Percentiles rank a stretch among this genome's conserved stretches.
These are phyloP conservation scores for Arabidopsis suecica DNA, from an alignment of 345 rosid genomes.

Conservation along the genomic window DNA sequence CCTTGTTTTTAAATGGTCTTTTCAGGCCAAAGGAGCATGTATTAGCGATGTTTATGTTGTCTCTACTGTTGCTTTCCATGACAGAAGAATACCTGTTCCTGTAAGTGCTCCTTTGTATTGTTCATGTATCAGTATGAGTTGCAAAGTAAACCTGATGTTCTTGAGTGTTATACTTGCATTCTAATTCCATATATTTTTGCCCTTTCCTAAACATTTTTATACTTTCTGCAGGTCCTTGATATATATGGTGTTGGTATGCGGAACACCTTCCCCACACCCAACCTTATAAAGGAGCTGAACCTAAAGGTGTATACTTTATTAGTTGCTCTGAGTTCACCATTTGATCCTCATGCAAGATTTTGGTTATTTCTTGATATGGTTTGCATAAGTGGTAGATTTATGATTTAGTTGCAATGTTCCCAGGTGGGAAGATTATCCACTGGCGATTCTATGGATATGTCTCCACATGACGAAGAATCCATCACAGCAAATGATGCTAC, in stretches of 20 bases:
- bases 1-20: conserved; percentile 5
- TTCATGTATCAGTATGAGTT: not conserved
- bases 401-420: conserved; percentile 29
- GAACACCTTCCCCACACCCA: conserved; percentile 66
- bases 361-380: not conserved
- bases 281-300: conserved; percentile 68
- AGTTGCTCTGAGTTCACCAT: conserved; percentile 25
- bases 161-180: not conserved
- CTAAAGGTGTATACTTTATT: conserved; percentile 64
- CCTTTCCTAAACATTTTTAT: conserved; percentile 6
- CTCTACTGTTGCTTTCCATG: conserved; percentile 89
- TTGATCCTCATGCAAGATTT: conserved; percentile 20
- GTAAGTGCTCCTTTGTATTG: conserved; percentile 48
- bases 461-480: conserved; percentile 71
- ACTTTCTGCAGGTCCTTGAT: conserved; percentile 71
- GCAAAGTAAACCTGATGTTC: not conserved
- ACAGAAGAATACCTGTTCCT: conserved; percentile 93
- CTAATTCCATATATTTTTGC: conserved; percentile 13
- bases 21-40: conserved; percentile 81
- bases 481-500: conserved; percentile 81
- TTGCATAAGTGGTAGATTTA: conserved; percentile 8
- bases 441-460: conserved; percentile 93
- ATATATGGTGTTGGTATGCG: conserved; percentile 80
- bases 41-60: conserved; percentile 74
- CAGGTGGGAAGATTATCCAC: conserved; percentile 87